Percentiles rank a stretch among this genome's conserved stretches.
These are phyloP conservation scores for Fusarium dimerum DNA, from an alignment of 2,329 filamentous ascomycete genomes.

Conservation along the genomic window DNA sequence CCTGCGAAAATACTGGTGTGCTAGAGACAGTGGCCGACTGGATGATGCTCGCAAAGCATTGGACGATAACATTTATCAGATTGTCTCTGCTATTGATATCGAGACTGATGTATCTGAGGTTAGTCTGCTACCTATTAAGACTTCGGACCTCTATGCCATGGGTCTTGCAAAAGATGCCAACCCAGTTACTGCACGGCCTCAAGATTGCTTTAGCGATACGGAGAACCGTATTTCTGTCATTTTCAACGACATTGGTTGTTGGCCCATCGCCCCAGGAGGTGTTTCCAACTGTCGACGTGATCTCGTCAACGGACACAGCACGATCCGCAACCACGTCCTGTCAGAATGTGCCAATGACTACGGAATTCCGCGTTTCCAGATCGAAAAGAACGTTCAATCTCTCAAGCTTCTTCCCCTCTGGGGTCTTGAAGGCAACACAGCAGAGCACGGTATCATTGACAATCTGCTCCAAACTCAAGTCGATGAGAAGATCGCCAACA, in stretches of 20 bases:
- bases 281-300: slow-evolving; percentile 22
- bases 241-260: slow-evolving; percentile 21
- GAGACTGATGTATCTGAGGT: slow-evolving; percentile 19
- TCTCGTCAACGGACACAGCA: slow-evolving; percentile 21
- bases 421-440: slow-evolving; percentile 19
- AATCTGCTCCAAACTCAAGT: slow-evolving; percentile 19
- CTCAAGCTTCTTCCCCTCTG: slow-evolving; percentile 20
- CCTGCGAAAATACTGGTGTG: slow-evolving; percentile 14
- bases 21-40: slow-evolving; percentile 11
- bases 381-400: slow-evolving; percentile 23
- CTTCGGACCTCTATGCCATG: slow-evolving; percentile 21
- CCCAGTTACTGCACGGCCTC: slow-evolving; percentile 15
- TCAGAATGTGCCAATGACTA: slow-evolving; percentile 21
- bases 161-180: slow-evolving; percentile 20
- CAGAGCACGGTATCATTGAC: slow-evolving; percentile 20
- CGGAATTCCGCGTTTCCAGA: slow-evolving; percentile 20
- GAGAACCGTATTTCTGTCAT: slow-evolving; percentile 16
- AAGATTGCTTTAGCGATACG: slow-evolving; percentile 18
- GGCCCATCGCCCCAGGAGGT: slow-evolving; percentile 20
- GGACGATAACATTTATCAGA: slow-evolving; percentile 16
- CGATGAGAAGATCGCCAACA: slow-evolving; percentile 17
- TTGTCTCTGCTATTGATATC: slow-evolving; percentile 18
- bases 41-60: slow-evolving; percentile 6
- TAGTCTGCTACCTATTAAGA: slow-evolving; percentile 16
- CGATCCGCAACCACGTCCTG: slow-evolving; percentile 21